These are phyloP conservation scores for Colletotrichum agaves DNA, from an alignment of 2,329 filamentous ascomycete genomes.

Conservation along the genomic window DNA sequence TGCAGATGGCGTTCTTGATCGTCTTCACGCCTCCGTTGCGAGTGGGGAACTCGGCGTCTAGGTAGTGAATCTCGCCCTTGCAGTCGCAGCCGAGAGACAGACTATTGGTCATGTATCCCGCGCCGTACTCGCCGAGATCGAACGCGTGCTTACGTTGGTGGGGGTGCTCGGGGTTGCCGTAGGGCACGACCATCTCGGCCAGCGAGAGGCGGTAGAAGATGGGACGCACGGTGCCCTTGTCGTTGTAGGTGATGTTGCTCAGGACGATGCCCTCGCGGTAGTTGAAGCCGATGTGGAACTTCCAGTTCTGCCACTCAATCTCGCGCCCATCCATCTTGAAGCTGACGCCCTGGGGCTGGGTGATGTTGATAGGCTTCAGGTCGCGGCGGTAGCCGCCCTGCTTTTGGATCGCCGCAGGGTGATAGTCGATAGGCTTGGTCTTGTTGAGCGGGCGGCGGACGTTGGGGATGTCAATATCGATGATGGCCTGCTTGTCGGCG, in stretches of 20 bases:
- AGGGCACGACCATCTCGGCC: slow-evolving; percentile 94
- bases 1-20: slow-evolving; percentile 94
- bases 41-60: slow-evolving; percentile 88
- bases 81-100: slow-evolving; percentile 83
- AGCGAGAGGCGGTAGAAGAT: slow-evolving; percentile 91
- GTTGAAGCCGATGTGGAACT: slow-evolving; percentile 92
- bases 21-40: slow-evolving; percentile 78
- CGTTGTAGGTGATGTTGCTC: slow-evolving; percentile 90
- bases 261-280: slow-evolving; percentile 92
- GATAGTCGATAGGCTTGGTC: slow-evolving; percentile 81
- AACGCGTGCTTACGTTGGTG: slow-evolving; percentile 85
- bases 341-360: slow-evolving; percentile 88
- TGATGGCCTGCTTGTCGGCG: slow-evolving; percentile 78
- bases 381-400: slow-evolving; percentile 81
- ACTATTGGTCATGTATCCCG: slow-evolving; percentile 85
- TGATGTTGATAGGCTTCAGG: slow-evolving; percentile 88
- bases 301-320: slow-evolving; percentile 94
- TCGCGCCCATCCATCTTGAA: slow-evolving; percentile 80
- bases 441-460: slow-evolving; percentile 80
- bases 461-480: slow-evolving; percentile 85
- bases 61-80: slow-evolving; percentile 91
- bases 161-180: slow-evolving; percentile 82
- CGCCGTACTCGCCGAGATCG: slow-evolving; percentile 83
- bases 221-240: slow-evolving; percentile 80
- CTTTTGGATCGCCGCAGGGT: slow-evolving; percentile 76